A percentile compares a stretch with the other conserved stretches of the same genome.
These are phyloP conservation scores for Xylariaceae sp. DNA, from an alignment of 2,329 filamentous ascomycete genomes.

Conservation along the genomic window DNA sequence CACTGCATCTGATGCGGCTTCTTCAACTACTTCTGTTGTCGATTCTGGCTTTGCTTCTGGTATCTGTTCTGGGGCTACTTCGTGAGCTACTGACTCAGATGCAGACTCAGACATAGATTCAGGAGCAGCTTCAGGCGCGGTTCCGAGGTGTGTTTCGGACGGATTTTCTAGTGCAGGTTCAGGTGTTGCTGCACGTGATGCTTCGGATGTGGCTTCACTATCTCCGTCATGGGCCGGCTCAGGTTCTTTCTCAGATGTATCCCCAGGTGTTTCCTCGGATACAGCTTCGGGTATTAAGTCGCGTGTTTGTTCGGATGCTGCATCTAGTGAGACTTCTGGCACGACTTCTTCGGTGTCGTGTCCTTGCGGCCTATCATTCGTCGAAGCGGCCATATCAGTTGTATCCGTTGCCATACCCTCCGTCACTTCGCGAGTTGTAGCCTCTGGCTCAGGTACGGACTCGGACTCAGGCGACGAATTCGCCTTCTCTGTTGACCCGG, in stretches of 20 bases:
- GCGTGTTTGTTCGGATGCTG: background rate
- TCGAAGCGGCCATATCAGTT: background rate
- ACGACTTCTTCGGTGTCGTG: conserved; percentile 1
- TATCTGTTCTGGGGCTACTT: background rate
- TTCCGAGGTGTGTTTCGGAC: background rate
- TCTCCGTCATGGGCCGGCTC: background rate
- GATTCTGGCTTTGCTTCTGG: background rate
- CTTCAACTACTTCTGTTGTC: background rate
- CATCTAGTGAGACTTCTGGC: background rate
- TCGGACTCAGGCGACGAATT: conserved; percentile 11
- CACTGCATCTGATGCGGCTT: background rate
- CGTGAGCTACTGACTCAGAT: background rate
- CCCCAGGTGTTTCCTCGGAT: background rate
- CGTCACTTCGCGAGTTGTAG: conserved; percentile 10
- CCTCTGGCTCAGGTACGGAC: conserved; percentile 6
- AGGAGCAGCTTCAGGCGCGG: background rate
- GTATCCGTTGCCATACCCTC: conserved; percentile 7
- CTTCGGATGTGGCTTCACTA: background rate
- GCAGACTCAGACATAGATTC: background rate
- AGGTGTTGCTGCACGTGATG: background rate
- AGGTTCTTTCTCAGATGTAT: background rate
- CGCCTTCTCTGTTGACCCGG: conserved; percentile 10
- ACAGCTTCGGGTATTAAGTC: background rate
- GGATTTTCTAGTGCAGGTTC: background rate
- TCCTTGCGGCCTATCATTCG: background rate